Conservation (phyloP, 306 rosid genomes). For the Rosa lucieae region DNA sequence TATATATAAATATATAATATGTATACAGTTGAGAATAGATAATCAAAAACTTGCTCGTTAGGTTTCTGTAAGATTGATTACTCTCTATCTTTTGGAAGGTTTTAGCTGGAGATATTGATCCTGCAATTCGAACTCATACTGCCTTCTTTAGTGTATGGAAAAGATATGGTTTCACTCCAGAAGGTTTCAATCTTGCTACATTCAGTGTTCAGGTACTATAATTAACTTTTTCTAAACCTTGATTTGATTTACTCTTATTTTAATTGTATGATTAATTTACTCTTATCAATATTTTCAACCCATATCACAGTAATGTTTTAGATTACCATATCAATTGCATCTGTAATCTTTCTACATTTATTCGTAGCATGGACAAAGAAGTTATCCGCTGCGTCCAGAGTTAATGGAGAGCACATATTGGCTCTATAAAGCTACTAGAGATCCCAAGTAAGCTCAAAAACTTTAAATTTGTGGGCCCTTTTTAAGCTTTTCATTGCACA, state of each 20-base stretch:
- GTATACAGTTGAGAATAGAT: conserved; percentile 25
- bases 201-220: conserved; percentile 85
- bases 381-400: conserved; percentile 95
- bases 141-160: conserved; percentile 98
- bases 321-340: conserved; percentile 13
- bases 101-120: conserved; percentile 91
- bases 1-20: not conserved
- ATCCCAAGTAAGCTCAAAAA: conserved; percentile 70
- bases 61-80: conserved; percentile 26
- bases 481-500: not conserved
- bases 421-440: conserved; percentile 97
- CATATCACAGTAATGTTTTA: not conserved
- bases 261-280: not conserved
- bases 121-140: conserved; percentile 91
- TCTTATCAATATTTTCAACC: not conserved
- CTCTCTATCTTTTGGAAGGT: conserved; percentile 61
- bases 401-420: conserved; percentile 97
- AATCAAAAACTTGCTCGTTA: conserved; percentile 6
- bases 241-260: not conserved
- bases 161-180: conserved; percentile 96
- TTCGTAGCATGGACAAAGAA: conserved; percentile 83
- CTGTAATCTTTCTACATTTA: conserved; percentile 14
- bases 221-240: conserved; percentile 24
- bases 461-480: conserved; percentile 23
- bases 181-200: conserved; percentile 95